phyloP scores from a whole-genome alignment of 108 stramenopile genomes.

The Fragilaria radians region DNA sequence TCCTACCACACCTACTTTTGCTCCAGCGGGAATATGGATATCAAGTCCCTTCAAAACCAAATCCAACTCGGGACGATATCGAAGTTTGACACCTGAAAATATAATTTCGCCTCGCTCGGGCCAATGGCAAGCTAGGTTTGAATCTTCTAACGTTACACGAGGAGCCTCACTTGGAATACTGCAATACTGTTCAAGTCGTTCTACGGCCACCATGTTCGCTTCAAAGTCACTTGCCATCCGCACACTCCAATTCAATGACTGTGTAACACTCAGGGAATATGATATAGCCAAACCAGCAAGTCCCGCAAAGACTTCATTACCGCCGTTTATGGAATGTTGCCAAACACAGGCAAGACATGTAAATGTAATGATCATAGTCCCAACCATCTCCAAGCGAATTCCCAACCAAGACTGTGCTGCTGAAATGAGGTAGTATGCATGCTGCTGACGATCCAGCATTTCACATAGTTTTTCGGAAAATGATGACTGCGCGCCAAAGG shows the following conservation, averaged over 20 bases:
- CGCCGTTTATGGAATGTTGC: slow-evolving; percentile 25
- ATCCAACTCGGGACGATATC: slow-evolving; percentile 79
- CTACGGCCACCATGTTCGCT: slow-evolving; percentile 87
- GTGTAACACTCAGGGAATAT: slow-evolving; percentile 84
- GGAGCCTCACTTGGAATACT: slow-evolving; percentile 50
- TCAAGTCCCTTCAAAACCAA: slow-evolving; percentile 86
- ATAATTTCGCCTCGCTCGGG: slow-evolving; percentile 67
- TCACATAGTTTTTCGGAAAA: slow-evolving; percentile 55
- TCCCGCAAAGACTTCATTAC: slow-evolving; percentile 70
- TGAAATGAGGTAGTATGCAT: slow-evolving; percentile 79
- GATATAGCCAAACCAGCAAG: slow-evolving; percentile 91
- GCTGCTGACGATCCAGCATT: slow-evolving; percentile 71
- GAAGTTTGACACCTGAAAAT: slow-evolving; percentile 54
- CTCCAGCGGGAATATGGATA: slow-evolving; percentile 52
- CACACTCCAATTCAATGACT: slow-evolving; percentile 89
- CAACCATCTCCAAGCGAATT: slow-evolving; percentile 85
- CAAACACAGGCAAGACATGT: slow-evolving; percentile 68
- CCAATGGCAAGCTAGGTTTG: slow-evolving; percentile 38
- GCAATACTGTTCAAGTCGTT: slow-evolving; percentile 78
- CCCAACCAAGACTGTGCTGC: slow-evolving; percentile 95
- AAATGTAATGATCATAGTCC: slow-evolving; percentile 67
- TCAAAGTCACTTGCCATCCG: slow-evolving; percentile 90
- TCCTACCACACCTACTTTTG: slow-evolving; percentile 75
- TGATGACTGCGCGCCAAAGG: slow-evolving; percentile 70
- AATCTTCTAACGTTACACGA: slow-evolving; percentile 31